Conservation (phyloP, 225 moss, liverwort and hornwort species). For the Pseudisothecium myosuroides region DNA sequence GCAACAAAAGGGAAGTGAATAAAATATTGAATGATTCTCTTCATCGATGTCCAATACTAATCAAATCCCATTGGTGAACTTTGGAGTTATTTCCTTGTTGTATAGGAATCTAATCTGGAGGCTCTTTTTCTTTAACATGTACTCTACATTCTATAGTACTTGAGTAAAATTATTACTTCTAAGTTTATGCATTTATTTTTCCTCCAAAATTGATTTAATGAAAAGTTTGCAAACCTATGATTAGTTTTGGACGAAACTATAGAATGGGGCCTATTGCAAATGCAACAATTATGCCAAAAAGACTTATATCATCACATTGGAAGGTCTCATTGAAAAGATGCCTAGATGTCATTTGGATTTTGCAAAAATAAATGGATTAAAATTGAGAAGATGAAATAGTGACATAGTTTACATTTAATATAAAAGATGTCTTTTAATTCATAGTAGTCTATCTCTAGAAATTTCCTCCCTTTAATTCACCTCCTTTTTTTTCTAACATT, state of each 20-base stretch:
- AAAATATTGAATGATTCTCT: no score
- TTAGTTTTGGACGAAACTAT: not conserved
- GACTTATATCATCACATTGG: no score
- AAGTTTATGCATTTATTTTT: not conserved
- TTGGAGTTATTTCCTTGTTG: not conserved
- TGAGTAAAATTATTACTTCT: not conserved
- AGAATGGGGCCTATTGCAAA: not conserved
- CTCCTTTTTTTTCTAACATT: not conserved
- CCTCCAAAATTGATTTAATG: not conserved
- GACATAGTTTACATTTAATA: not conserved
- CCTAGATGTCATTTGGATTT: not conserved
- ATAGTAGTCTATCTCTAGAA: not conserved
- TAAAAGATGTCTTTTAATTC: not conserved
- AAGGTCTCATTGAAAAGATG: not conserved
- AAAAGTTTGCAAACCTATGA: not conserved
- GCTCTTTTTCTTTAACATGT: not conserved
- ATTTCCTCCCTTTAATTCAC: not conserved
- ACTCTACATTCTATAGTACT: not conserved
- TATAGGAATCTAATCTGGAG: not conserved
- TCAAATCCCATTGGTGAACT: not conserved
- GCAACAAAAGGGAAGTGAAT: no score
- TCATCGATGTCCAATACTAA: no score
- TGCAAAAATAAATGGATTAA: not conserved
- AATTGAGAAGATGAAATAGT: rapidly evolving
- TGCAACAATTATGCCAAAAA: not conserved